phyloP scores from a whole-genome alignment of 1,284 basidiomycete genomes.

The Pseudozyma pruni region DNA sequence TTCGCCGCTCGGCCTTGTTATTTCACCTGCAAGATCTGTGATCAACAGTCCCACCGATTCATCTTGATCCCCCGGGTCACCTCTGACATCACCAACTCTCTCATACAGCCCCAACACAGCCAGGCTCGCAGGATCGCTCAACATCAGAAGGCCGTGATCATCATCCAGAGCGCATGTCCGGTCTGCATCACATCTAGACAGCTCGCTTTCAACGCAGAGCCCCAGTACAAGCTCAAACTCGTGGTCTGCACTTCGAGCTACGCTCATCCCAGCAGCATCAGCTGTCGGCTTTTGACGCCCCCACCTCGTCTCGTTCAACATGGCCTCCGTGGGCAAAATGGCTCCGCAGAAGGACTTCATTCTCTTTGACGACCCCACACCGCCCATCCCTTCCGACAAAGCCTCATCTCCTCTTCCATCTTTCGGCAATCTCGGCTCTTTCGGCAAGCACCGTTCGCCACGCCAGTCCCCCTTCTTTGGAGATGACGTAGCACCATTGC shows the following conservation, averaged over 20 bases:
- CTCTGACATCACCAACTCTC: too few relatives aligned
- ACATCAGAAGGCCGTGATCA: too few relatives aligned
- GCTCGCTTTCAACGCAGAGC: too few relatives aligned
- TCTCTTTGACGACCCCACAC: conserved; percentile 53
- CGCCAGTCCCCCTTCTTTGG: conserved; percentile 46
- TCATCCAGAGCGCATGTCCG: not conserved
- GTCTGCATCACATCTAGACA: not conserved
- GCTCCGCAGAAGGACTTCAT: conserved; percentile 49
- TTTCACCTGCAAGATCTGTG: too few relatives aligned
- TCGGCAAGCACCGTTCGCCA: conserved; percentile 46
- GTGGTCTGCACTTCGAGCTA: too few relatives aligned
- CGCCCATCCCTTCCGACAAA: conserved; percentile 3
- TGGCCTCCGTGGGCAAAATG: conserved; percentile 21
- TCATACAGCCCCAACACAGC: too few relatives aligned
- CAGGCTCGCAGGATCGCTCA: too few relatives aligned
- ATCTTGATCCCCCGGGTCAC: too few relatives aligned
- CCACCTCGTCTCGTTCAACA: not conserved
- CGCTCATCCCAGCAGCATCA: not conserved
- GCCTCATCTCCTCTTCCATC: conserved; percentile 7
- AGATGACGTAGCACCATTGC: conserved; percentile 24
- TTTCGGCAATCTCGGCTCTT: conserved; percentile 11
- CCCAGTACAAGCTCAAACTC: too few relatives aligned
- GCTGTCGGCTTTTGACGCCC: not conserved
- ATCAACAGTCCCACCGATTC: too few relatives aligned
- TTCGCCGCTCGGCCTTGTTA: too few relatives aligned